These are phyloP conservation scores for Kitagawia praeruptora DNA, from an alignment of 129 eudicot species.

Conservation along the genomic window DNA sequence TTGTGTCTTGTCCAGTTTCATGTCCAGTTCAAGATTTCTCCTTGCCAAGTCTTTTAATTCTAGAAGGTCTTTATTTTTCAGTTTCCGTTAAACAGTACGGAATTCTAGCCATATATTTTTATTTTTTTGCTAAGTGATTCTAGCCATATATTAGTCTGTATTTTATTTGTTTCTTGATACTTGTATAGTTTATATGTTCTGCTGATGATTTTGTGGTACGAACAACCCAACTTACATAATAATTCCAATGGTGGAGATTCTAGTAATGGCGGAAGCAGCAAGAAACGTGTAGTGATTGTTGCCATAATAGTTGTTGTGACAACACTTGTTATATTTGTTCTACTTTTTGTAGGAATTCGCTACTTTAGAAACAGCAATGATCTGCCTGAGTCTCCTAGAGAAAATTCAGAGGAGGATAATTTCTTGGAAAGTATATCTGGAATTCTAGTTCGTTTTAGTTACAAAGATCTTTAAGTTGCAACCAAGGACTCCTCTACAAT, in stretches of 20 bases:
- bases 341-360: too few relatives aligned
- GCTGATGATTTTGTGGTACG: constrained; percentile 14
- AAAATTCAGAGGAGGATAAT: constrained; percentile 34
- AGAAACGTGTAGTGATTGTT: too few relatives aligned
- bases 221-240: too few relatives aligned
- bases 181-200: neutral
- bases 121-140: too few relatives aligned
- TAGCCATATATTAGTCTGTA: neutral
- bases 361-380: too few relatives aligned
- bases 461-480: constrained; percentile 72
- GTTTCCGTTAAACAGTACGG: neutral
- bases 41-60: neutral
- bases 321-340: too few relatives aligned
- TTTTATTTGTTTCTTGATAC: neutral
- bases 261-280: neutral
- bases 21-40: constrained; percentile 9
- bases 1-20: constrained; percentile 4
- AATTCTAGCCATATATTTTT: neutral
- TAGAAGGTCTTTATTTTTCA: neutral
- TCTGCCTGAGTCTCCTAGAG: too few relatives aligned
- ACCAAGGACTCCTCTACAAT: constrained; percentile 54
- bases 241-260: constrained; percentile 2
- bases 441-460: constrained; percentile 72
- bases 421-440: constrained; percentile 68
- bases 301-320: too few relatives aligned